Evolutionary conservation across 2,329 filamentous ascomycete genomes (phyloP).

Genomic region (Verticillium alfalfae): DNA sequence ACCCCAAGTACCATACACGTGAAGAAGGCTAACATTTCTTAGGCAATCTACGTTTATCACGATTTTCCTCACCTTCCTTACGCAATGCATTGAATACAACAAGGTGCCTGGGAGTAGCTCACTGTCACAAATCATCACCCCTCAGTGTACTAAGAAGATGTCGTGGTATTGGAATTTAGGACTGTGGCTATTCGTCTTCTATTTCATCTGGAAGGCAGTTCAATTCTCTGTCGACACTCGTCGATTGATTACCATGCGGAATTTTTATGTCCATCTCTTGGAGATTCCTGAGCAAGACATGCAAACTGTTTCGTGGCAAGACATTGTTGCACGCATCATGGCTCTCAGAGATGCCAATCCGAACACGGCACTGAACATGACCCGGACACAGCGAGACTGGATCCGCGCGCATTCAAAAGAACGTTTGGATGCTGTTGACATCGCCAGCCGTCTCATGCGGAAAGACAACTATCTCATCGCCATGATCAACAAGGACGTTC

Average conservation of each 20-base stretch:
- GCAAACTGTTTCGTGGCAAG: conserved; percentile 91
- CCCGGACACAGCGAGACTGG: conserved; percentile 45
- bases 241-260: conserved; percentile 69
- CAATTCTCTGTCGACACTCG: conserved; percentile 69
- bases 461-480: conserved; percentile 96
- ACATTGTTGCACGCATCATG: conserved; percentile 82
- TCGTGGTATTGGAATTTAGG: conserved; percentile 71
- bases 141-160: conserved; percentile 71
- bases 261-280: conserved; percentile 79
- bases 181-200: conserved; percentile 79
- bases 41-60: conserved; percentile 81
- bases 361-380: conserved; percentile 60
- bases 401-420: conserved; percentile 87
- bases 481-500: conserved; percentile 91
- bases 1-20: background rate
- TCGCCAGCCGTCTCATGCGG: conserved; percentile 94
- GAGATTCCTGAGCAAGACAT: conserved; percentile 80
- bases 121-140: conserved; percentile 52
- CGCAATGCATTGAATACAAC: conserved; percentile 79
- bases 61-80: conserved; percentile 74
- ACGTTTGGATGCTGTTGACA: conserved; percentile 90
- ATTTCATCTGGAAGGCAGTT: conserved; percentile 76
- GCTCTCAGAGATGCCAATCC: conserved; percentile 78
- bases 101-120: conserved; percentile 62
- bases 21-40: conserved; percentile 2